These are phyloP conservation scores for Tetratostichococcus sp. DNA, from an alignment of 139 green algal species.

Conservation along the genomic window DNA sequence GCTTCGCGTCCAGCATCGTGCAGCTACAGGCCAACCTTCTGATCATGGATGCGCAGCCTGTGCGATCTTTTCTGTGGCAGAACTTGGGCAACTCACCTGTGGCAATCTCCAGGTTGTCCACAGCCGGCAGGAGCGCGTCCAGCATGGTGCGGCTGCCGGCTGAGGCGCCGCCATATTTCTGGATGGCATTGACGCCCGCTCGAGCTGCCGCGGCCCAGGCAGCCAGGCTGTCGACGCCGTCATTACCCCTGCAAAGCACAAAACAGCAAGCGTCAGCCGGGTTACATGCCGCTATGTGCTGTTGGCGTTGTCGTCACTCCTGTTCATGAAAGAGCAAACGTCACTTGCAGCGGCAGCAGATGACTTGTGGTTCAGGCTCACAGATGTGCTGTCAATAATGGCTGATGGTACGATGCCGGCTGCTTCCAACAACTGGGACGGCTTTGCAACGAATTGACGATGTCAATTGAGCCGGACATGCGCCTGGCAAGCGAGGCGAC, in stretches of 20 bases:
- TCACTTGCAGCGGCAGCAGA: no score
- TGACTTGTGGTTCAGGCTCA: no score
- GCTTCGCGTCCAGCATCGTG: constrained; percentile 80
- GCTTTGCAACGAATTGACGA: no score
- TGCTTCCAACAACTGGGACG: no score
- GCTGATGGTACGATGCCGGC: no score
- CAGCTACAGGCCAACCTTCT: no score
- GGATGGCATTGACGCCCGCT: constrained; percentile 46
- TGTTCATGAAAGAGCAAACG: not conserved
- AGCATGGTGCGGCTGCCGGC: constrained; percentile 74
- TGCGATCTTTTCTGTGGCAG: no score
- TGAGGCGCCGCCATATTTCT: constrained; percentile 63
- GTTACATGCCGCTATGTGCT: no score
- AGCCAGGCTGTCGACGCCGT: not conserved
- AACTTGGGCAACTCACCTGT: not conserved
- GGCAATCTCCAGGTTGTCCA: not conserved
- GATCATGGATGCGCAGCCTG: constrained; percentile 25
- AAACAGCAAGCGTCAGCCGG: no score
- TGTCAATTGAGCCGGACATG: no score
- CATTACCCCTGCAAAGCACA: not conserved
- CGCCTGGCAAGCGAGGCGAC: constrained; percentile 7
- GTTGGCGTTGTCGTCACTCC: no score
- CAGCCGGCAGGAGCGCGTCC: constrained; percentile 67
- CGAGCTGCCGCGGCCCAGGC: constrained; percentile 40
- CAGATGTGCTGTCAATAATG: no score